Evolutionary conservation across 148 eudicot species (phyloP).

Genomic region (Polygonum maritimum): DNA sequence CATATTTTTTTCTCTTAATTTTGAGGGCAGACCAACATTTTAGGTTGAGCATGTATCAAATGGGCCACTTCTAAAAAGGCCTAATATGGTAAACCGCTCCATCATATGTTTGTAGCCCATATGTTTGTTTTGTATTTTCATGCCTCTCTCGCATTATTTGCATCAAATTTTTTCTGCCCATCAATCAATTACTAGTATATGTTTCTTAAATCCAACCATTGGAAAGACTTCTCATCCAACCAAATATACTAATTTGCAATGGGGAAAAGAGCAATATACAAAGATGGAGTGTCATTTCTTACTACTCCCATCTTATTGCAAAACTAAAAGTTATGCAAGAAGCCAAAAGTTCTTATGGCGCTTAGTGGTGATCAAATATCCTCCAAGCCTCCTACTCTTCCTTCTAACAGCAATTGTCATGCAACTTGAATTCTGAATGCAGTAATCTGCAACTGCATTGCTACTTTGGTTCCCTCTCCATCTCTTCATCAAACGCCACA

Average conservation of each 20-base stretch:
- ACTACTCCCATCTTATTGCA: background rate
- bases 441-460: slow-evolving; percentile 47
- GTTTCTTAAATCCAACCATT: too few species aligned
- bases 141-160: too few species aligned
- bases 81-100: too few species aligned
- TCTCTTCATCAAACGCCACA: slow-evolving; percentile 48
- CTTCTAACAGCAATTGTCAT: slow-evolving; percentile 78
- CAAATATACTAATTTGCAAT: background rate
- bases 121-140: too few species aligned
- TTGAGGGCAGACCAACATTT: too few species aligned
- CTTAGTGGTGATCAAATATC: slow-evolving; percentile 74
- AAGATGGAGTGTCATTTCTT: background rate
- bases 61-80: too few species aligned
- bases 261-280: background rate
- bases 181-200: too few species aligned
- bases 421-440: slow-evolving; percentile 72
- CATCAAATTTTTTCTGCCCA: too few species aligned
- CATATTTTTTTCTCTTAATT: too few species aligned
- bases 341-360: slow-evolving; percentile 88
- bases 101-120: too few species aligned
- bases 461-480: slow-evolving; percentile 41
- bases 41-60: too few species aligned
- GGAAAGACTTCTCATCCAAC: background rate
- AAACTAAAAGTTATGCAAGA: slow-evolving; percentile 38
- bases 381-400: slow-evolving; percentile 62